These are phyloP conservation scores for Picea glauca DNA, from an alignment of 75 land plant species.

Conservation along the genomic window DNA sequence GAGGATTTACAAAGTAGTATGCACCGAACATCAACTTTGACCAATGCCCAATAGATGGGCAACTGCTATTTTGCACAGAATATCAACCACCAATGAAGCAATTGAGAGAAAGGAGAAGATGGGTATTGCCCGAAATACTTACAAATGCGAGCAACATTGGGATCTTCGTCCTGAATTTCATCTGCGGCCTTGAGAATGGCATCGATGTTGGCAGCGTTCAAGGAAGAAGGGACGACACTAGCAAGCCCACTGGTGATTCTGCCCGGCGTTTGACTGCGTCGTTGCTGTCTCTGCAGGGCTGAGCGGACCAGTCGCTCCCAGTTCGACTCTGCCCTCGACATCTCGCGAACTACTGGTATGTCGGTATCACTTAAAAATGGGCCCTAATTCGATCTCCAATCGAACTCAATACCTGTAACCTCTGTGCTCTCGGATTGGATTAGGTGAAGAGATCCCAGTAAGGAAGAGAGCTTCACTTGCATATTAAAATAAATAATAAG, in stretches of 20 bases:
- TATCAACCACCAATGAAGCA: background rate
- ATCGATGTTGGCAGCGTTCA: conserved; percentile 69
- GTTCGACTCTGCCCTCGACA: conserved; percentile 22
- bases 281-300: conserved; percentile 26
- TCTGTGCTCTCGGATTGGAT: too few species aligned
- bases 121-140: conserved; percentile 17
- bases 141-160: conserved; percentile 84
- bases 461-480: too few species aligned
- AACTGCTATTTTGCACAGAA: background rate
- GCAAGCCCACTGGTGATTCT: conserved; percentile 43
- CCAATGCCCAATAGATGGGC: too few species aligned
- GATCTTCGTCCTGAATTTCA: conserved; percentile 72
- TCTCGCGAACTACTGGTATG: background rate
- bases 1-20: too few species aligned
- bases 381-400: too few species aligned
- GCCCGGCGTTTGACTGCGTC: conserved; percentile 14
- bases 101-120: background rate
- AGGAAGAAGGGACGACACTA: conserved; percentile 73
- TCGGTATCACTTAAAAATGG: too few species aligned
- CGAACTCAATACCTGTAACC: too few species aligned
- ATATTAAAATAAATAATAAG: too few species aligned
- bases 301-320: conserved; percentile 51
- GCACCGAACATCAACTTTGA: too few species aligned
- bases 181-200: conserved; percentile 88
- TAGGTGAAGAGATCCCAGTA: too few species aligned